Evolutionary conservation across 2,329 filamentous ascomycete genomes (phyloP), one percentile per base, ranked within the genome.

Genomic region (Aspergillus novofumigatus): DNA sequence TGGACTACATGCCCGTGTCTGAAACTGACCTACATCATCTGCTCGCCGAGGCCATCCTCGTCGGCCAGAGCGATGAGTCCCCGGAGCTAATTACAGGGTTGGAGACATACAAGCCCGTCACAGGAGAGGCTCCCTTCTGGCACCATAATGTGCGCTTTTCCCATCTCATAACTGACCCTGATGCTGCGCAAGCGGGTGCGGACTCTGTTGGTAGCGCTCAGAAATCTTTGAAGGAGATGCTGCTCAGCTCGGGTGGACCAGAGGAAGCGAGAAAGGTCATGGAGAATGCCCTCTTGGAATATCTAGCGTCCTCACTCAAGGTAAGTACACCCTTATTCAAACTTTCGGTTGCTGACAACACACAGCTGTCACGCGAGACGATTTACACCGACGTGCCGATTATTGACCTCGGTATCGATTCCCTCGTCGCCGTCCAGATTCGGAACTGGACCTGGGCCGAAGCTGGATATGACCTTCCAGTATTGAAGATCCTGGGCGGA

Each of bases 401-500:
- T 3, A 49, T 56, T 9, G 51, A 60, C n/a, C 50, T 61, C 17
- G 55, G 58, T 11, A 54, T 61, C 51, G 63, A 67, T 47, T 64
- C 61, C 21, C 52, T 67, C 21, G 55, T 63, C 17, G 64, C 55
- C 10, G 54, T 64, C 25, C 61, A 67, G 38, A 49, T 66, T 26
- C 49, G 63, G 11, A 58, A 57, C 25, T 65, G 62, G 63, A 49
- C 62, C 10, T 54, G 48, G 35, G 54, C 52, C 38, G 60, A 62
- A 28, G 23, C 57, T 28, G 52, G 53, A 9, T 21, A 38, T 23
- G 57, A 59, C 11, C n/a, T 42, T 45, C 63, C 35, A 53, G 77
- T 72, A 87, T 53, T 78, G 87, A 71, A 89, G 86, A 76, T 86
- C 89, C 47, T 59, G 54, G 54, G 54, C 25, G 57, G 57, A 11